Percentiles rank a stretch among this genome's conserved stretches.
Evolutionary conservation across 768 basidiomycete species (phyloP).

Genomic region (Leccinum disarticulatum): DNA sequence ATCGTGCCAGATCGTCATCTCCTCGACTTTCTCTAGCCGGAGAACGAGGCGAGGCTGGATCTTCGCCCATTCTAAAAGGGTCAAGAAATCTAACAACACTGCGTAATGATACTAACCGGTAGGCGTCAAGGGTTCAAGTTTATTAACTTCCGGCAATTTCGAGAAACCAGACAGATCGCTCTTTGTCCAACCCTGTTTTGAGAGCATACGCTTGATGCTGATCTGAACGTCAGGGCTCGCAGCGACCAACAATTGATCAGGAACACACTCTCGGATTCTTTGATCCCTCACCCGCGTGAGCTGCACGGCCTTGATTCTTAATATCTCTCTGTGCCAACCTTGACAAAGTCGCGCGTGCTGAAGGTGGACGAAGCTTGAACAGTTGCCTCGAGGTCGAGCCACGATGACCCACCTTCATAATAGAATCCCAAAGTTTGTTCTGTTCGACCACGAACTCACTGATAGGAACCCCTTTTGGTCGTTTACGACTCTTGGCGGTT

Average conservation of each 20-base stretch:
- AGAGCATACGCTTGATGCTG: slow-evolving; percentile 4
- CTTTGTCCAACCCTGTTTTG: slow-evolving; percentile 1
- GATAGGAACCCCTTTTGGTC: background rate
- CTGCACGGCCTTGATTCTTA: background rate
- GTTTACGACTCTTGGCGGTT: background rate
- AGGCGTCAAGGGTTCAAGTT: slow-evolving; percentile 2
- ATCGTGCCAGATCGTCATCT: background rate
- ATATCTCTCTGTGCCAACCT: background rate
- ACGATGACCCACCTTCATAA: slow-evolving; percentile 4
- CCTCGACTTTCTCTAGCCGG: background rate
- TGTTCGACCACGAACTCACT: background rate
- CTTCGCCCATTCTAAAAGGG: slow-evolving; percentile 8
- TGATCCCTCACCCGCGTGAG: slow-evolving; percentile 3
- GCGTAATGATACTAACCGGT: slow-evolving; percentile 5
- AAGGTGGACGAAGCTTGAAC: background rate
- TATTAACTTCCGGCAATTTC: slow-evolving; percentile 8
- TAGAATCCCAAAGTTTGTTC: background rate
- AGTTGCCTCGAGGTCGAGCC: background rate
- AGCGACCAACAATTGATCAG: background rate
- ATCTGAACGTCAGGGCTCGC: background rate
- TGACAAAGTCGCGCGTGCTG: slow-evolving; percentile 11
- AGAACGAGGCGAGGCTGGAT: slow-evolving; percentile 2
- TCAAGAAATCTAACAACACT: background rate
- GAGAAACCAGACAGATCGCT: background rate
- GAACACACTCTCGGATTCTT: slow-evolving; percentile 5